Evolutionary conservation across 2,329 filamentous ascomycete species (phyloP).

Genomic region (Colletotrichum sojae): DNA sequence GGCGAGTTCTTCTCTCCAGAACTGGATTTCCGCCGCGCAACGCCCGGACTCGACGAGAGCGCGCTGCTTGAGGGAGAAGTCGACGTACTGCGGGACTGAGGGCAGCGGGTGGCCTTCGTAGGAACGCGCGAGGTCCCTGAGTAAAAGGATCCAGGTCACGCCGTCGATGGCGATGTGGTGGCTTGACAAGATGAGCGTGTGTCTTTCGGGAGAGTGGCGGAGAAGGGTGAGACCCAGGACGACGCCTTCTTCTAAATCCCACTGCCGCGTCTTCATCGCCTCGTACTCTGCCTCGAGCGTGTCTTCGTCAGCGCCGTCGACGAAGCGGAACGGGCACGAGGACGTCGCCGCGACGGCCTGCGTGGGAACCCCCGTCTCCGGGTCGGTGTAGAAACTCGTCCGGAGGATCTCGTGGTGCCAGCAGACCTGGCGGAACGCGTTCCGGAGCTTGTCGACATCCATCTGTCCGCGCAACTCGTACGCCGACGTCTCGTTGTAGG

Average conservation of each 20-base stretch:
- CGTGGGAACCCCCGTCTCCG: background rate
- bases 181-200: slow-evolving; percentile 58
- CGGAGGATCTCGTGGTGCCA: slow-evolving; percentile 52
- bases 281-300: background rate
- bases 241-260: slow-evolving; percentile 12
- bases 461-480: slow-evolving; percentile 52
- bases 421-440: slow-evolving; percentile 50
- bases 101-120: slow-evolving; percentile 52
- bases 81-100: slow-evolving; percentile 50
- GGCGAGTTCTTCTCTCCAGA: slow-evolving; percentile 48
- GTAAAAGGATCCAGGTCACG: slow-evolving; percentile 57
- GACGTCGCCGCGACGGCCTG: slow-evolving; percentile 18
- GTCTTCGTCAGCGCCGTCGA: background rate
- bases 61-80: slow-evolving; percentile 52
- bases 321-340: background rate
- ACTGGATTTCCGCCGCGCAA: slow-evolving; percentile 49
- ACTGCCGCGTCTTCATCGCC: background rate
- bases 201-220: slow-evolving; percentile 29
- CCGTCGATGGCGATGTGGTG: slow-evolving; percentile 69
- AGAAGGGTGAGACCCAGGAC: slow-evolving; percentile 4
- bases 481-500: slow-evolving; percentile 55
- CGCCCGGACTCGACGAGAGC: slow-evolving; percentile 46
- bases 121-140: slow-evolving; percentile 58
- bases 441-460: slow-evolving; percentile 46
- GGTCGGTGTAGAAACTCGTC: slow-evolving; percentile 46